Evolutionary conservation across 1,284 basidiomycete species (phyloP).

Genomic region (Sanghuangporus weigelae): DNA sequence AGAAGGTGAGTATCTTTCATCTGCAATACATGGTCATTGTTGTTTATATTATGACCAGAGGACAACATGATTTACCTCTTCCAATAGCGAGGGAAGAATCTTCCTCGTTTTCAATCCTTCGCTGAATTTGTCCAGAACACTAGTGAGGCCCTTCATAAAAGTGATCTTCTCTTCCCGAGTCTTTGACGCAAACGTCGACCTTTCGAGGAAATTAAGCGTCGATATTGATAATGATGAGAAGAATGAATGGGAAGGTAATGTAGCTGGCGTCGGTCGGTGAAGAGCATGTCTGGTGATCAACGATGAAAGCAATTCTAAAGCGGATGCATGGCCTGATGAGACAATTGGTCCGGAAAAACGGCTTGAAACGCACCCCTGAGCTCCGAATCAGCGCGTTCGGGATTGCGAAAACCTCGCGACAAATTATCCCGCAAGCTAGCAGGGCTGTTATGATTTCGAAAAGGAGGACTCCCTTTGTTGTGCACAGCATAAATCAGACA

Average conservation of each 20-base stretch:
- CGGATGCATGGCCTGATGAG: background rate
- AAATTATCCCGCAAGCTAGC: conserved; percentile 76
- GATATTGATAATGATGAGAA: conserved; percentile 97
- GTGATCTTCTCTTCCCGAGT: conserved; percentile 93
- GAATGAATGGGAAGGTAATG: conserved; percentile 80
- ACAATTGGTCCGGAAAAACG: background rate
- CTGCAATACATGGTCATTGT: conserved; percentile 32
- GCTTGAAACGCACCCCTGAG: conserved; percentile 48
- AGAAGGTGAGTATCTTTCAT: conserved; percentile 92
- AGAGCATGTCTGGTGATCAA: conserved; percentile 77
- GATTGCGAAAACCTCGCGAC: conserved; percentile 56
- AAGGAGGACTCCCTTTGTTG: conserved; percentile 84
- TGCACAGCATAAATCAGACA: conserved; percentile 89
- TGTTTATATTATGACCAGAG: background rate
- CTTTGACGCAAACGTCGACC: conserved; percentile 92
- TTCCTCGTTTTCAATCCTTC: conserved; percentile 86
- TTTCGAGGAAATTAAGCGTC: conserved; percentile 93
- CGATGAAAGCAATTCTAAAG: conserved; percentile 66
- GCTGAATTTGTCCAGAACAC: conserved; percentile 83
- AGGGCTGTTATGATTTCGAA: conserved; percentile 82
- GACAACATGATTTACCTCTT: conserved; percentile 59
- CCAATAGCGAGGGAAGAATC: conserved; percentile 90
- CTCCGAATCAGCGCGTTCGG: conserved; percentile 61
- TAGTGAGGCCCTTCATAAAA: conserved; percentile 87
- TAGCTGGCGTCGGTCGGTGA: conserved; percentile 69